A percentile compares a stretch with the other conserved stretches of the same genome.
Conservation (phyloP, 495 filamentous ascomycete species). For the Trichoderma virens region DNA sequence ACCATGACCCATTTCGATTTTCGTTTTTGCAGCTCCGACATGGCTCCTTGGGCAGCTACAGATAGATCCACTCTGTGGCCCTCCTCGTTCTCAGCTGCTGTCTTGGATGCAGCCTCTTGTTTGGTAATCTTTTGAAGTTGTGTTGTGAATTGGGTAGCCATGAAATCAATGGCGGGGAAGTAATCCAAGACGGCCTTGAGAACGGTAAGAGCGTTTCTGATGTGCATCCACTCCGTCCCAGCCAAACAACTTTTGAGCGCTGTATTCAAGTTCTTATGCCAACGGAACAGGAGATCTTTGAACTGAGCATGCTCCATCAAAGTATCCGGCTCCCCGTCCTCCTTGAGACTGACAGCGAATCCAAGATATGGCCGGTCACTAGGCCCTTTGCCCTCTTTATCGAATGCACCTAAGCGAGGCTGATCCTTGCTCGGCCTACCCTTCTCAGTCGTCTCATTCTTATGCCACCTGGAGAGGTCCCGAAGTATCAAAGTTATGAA, state of each 20-base stretch:
- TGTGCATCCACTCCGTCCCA: conserved; percentile 91
- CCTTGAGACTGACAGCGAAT: conserved; percentile 54
- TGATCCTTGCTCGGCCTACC: conserved; percentile 36
- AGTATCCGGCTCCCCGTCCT: conserved; percentile 54
- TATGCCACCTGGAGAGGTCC: conserved; percentile 78
- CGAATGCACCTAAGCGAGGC: conserved; percentile 39
- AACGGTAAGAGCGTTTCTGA: conserved; percentile 89
- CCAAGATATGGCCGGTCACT: conserved; percentile 28
- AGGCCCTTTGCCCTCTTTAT: conserved; percentile 27
- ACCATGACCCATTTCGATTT: conserved; percentile 79
- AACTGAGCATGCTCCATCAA: conserved; percentile 82
- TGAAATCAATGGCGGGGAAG: conserved; percentile 86
- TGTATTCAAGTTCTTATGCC: conserved; percentile 71
- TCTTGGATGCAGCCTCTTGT: conserved; percentile 52
- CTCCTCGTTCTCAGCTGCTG: conserved; percentile 58
- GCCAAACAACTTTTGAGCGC: conserved; percentile 73
- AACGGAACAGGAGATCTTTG: conserved; percentile 74
- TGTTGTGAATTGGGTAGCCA: conserved; percentile 62
- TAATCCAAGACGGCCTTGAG: conserved; percentile 68
- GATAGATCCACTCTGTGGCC: conserved; percentile 73
- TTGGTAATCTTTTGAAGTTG: conserved; percentile 65
- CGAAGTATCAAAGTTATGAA: conserved; percentile 76
- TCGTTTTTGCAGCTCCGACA: conserved; percentile 71
- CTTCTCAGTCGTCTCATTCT: conserved; percentile 15
- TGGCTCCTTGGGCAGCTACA: conserved; percentile 75